Conservation (phyloP, 208 protist species). For the Acanthamoeba lenticulata region DNA sequence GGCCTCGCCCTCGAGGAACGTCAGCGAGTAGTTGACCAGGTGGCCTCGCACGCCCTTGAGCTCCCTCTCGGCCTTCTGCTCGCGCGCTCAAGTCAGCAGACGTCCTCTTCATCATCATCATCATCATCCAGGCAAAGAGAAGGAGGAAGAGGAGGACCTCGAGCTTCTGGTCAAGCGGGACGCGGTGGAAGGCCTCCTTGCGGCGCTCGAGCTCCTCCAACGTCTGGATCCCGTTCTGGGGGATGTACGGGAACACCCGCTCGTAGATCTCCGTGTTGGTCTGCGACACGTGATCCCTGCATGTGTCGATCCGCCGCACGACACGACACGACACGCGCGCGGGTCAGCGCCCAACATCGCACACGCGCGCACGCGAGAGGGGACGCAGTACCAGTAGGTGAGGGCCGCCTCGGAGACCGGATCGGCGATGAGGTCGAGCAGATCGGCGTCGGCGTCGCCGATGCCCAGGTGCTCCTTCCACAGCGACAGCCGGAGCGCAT, state of each 20-base stretch:
- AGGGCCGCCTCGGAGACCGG: slow-evolving; percentile 28
- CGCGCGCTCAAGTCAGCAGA: not conserved
- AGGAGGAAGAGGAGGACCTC: not conserved
- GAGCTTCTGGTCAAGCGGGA: not conserved
- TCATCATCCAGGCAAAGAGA: too few species aligned
- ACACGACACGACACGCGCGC: not conserved
- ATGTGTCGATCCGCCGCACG: not conserved
- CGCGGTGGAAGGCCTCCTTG: not conserved
- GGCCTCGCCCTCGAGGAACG: slow-evolving; percentile 39
- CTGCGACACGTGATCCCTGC: not conserved
- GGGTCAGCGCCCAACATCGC: not conserved
- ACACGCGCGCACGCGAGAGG: not conserved
- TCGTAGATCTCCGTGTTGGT: slow-evolving; percentile 58
- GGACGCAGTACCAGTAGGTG: not conserved
- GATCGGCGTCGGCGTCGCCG: not conserved
- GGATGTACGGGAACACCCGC: slow-evolving; percentile 53
- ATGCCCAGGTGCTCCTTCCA: slow-evolving; percentile 80
- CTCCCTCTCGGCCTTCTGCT: not conserved
- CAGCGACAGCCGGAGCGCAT: slow-evolving; percentile 66
- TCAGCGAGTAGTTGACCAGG: slow-evolving; percentile 28
- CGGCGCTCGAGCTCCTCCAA: not conserved
- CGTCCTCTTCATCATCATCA: too few species aligned
- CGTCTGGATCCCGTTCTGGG: slow-evolving; percentile 9
- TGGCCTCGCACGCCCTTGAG: not conserved
- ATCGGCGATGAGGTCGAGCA: slow-evolving; percentile 26